Percentiles rank a stretch among this genome's conserved stretches.
Conservation (phyloP, 768 basidiomycete genomes). For the Tricholomella constricta region DNA sequence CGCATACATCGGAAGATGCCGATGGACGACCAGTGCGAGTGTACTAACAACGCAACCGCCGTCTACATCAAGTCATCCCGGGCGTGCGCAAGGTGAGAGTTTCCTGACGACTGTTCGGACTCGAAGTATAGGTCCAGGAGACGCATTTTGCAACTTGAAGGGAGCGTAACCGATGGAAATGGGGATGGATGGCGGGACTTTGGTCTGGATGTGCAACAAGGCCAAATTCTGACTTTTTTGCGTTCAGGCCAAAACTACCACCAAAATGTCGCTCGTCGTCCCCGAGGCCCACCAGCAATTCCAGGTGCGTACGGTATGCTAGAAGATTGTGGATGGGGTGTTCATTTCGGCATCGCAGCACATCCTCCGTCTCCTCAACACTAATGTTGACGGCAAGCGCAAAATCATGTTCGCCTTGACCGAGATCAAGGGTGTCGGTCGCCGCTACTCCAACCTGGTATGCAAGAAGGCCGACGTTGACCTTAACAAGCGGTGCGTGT, state of each 20-base stretch:
- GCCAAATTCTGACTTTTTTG: constrained; percentile 22
- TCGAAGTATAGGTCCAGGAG: not conserved
- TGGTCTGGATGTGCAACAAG: constrained; percentile 17
- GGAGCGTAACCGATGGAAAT: constrained; percentile 13
- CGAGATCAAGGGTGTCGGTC: constrained; percentile 99
- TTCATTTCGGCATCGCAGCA: constrained; percentile 55
- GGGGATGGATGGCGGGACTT: constrained; percentile 20
- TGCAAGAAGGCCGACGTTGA: constrained; percentile 99
- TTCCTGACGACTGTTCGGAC: constrained; percentile 2
- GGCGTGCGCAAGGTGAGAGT: constrained; percentile 22
- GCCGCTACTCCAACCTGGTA: constrained; percentile 97
- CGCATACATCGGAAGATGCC: constrained; percentile 20
- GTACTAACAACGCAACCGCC: constrained; percentile 4
- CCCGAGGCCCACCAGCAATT: constrained; percentile 96
- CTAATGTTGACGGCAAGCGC: constrained; percentile 98
- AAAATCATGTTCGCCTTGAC: constrained; percentile 99
- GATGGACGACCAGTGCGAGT: not conserved
- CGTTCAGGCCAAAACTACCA: constrained; percentile 18
- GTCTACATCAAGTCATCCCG: constrained; percentile 17
- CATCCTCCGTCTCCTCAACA: constrained; percentile 98
- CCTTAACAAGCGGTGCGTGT: constrained; percentile 90
- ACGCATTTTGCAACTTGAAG: not conserved
- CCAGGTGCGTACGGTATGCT: constrained; percentile 58
- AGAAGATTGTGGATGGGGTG: not conserved
- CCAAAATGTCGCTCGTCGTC: constrained; percentile 91